phyloP scores from a whole-genome alignment of 2,329 filamentous ascomycete species.

The Claviceps fusiformis region DNA sequence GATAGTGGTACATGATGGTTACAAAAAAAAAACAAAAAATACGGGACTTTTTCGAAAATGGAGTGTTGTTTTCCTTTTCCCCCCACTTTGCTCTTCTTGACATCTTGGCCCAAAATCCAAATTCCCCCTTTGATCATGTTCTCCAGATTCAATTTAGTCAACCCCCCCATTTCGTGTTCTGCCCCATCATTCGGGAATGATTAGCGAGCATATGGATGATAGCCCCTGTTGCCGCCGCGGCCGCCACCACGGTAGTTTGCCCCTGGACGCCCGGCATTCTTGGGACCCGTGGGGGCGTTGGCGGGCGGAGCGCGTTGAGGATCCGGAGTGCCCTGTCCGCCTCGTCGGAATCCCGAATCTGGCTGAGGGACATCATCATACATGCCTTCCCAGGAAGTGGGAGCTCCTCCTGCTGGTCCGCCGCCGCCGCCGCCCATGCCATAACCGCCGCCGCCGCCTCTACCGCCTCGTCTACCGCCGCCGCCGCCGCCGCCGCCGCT shows the following conservation, averaged over 20 bases:
- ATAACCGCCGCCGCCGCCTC: slow-evolving; percentile 14
- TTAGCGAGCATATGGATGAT: slow-evolving; percentile 56
- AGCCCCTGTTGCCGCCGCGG: slow-evolving; percentile 59
- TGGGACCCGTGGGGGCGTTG: slow-evolving; percentile 78
- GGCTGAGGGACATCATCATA: slow-evolving; percentile 91
- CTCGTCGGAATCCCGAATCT: slow-evolving; percentile 35
- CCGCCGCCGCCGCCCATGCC: slow-evolving; percentile 19
- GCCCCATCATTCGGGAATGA: too few species aligned
- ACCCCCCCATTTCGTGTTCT: too few species aligned
- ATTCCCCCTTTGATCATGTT: too few species aligned
- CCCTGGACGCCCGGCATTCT: slow-evolving; percentile 83
- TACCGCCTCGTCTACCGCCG: slow-evolving; percentile 12
- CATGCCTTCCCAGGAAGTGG: slow-evolving; percentile 95
- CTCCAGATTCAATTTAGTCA: too few species aligned
- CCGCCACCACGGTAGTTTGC: slow-evolving; percentile 91
- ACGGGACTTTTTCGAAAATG: too few species aligned
- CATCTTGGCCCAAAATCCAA: too few species aligned
- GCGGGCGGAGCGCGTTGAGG: slow-evolving; percentile 35
- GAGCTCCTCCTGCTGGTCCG: slow-evolving; percentile 36
- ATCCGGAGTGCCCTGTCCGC: slow-evolving; percentile 27
- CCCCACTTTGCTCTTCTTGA: too few species aligned
- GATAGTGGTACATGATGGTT: too few species aligned
- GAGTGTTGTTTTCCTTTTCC: too few species aligned
- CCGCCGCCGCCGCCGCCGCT: slow-evolving; percentile 1
- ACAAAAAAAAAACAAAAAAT: too few species aligned